phyloP scores from a whole-genome alignment of 192 early-diverging fungal genomes.

The Backusella liffmaniae region DNA sequence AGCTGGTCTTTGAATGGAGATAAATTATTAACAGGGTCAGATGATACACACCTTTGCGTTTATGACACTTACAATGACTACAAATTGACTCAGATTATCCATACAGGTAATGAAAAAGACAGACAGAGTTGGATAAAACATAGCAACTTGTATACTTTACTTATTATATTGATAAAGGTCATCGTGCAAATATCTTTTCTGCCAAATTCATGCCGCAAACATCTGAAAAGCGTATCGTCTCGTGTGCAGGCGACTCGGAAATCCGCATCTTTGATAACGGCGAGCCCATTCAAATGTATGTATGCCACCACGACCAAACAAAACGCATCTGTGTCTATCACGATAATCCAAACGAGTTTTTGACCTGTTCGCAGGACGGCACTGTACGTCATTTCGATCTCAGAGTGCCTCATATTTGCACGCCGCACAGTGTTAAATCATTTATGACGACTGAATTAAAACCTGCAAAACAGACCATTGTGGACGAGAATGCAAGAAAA shows the following conservation, averaged over 20 bases:
- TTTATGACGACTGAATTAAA: constrained; percentile 7
- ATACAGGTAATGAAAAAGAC: constrained; percentile 24
- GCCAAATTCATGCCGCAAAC: constrained; percentile 64
- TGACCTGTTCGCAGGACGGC: constrained; percentile 61
- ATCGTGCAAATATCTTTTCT: constrained; percentile 77
- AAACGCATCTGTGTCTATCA: constrained; percentile 48
- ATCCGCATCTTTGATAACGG: constrained; percentile 35
- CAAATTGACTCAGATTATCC: constrained; percentile 32
- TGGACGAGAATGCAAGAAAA: not conserved
- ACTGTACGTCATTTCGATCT: constrained; percentile 58
- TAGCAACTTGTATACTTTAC: too few relatives aligned
- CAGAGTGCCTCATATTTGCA: constrained; percentile 41
- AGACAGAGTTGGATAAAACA: not conserved
- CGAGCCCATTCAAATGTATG: constrained; percentile 32
- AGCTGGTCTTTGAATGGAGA: constrained; percentile 56
- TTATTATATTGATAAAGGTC: constrained; percentile 38
- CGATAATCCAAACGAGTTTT: constrained; percentile 48
- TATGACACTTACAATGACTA: constrained; percentile 50
- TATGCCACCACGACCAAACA: constrained; percentile 47
- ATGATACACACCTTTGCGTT: constrained; percentile 56
- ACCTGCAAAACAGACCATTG: not conserved
- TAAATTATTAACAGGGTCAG: constrained; percentile 58
- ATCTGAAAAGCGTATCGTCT: constrained; percentile 55
- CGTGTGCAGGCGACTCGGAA: constrained; percentile 60
- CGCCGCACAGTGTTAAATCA: constrained; percentile 7